Conservation (phyloP, 257 asterid species). For the Haberlea rhodopensis region DNA sequence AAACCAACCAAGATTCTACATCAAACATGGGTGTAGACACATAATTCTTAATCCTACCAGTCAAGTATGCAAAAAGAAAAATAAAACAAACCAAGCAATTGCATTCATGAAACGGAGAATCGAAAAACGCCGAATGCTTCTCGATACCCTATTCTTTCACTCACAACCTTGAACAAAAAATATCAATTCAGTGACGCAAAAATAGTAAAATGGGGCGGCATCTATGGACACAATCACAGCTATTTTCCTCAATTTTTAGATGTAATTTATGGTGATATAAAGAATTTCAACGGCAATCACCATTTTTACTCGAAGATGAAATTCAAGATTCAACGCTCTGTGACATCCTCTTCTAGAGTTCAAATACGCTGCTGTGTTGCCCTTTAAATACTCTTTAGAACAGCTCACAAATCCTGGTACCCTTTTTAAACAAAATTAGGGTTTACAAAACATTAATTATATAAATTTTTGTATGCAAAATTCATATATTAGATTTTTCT, state of each 20-base stretch:
- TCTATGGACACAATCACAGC: not conserved
- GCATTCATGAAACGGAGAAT: not conserved
- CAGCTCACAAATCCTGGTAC: too few relatives aligned
- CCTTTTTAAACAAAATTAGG: not conserved
- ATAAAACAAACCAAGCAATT: not conserved
- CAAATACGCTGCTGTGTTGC: not conserved
- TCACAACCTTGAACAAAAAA: not conserved
- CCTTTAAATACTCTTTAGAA: not conserved
- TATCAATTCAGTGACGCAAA: not conserved
- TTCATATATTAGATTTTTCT: too few relatives aligned
- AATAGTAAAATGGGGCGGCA: not conserved
- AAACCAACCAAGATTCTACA: not conserved
- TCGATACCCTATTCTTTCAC: not conserved
- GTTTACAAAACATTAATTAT: too few relatives aligned
- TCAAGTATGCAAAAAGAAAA: not conserved
- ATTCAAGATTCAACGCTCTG: not conserved
- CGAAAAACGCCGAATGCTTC: not conserved
- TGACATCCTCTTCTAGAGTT: not conserved
- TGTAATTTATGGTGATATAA: not conserved
- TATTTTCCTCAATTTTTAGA: not conserved
- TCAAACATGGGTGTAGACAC: not conserved
- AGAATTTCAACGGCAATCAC: not conserved
- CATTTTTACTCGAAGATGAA: not conserved
- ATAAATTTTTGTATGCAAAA: too few relatives aligned
- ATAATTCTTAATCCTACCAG: not conserved